Evolutionary conservation across 2,329 filamentous ascomycete species (phyloP).

Genomic region (Aspergillus vadensis): DNA sequence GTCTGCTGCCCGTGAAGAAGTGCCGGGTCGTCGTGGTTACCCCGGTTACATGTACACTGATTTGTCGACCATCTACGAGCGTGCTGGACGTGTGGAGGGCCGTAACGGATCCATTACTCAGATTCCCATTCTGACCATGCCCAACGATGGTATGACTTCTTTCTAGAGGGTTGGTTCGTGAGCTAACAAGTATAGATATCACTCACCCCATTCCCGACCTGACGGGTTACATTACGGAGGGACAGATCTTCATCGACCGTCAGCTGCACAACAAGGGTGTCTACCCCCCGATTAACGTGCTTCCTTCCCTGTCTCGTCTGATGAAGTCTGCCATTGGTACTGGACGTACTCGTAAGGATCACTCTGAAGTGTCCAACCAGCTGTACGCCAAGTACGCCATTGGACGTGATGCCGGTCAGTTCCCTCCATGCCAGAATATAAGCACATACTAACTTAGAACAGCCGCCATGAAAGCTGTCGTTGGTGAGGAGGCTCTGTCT

Average conservation of each 20-base stretch:
- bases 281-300: conserved; percentile 97
- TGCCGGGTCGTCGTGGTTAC: conserved; percentile 97
- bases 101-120: conserved; percentile 98
- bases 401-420: conserved; percentile 78
- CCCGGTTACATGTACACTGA: conserved; percentile 99
- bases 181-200: conserved; percentile 65
- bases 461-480: conserved; percentile 98
- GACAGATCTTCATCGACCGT: conserved; percentile 96
- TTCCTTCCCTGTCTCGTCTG: conserved; percentile 95
- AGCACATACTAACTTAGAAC: conserved; percentile 13
- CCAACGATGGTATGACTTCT: conserved; percentile 74
- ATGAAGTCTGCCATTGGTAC: conserved; percentile 99
- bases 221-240: conserved; percentile 98
- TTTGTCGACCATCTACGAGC: conserved; percentile 99
- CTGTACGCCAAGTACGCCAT: conserved; percentile 99
- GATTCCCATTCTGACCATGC: conserved; percentile 98
- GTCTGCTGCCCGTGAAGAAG: conserved; percentile 96
- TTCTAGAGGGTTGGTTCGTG: not conserved
- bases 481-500: conserved; percentile 94
- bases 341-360: conserved; percentile 93
- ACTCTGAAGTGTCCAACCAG: conserved; percentile 98
- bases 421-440: too few species aligned
- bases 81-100: conserved; percentile 93
- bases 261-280: conserved; percentile 93
- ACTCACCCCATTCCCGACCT: conserved; percentile 98